Base-by-base conservation (phyloP, 1,139 yeast species). In the Candida pseudoviswanathii region DNA sequence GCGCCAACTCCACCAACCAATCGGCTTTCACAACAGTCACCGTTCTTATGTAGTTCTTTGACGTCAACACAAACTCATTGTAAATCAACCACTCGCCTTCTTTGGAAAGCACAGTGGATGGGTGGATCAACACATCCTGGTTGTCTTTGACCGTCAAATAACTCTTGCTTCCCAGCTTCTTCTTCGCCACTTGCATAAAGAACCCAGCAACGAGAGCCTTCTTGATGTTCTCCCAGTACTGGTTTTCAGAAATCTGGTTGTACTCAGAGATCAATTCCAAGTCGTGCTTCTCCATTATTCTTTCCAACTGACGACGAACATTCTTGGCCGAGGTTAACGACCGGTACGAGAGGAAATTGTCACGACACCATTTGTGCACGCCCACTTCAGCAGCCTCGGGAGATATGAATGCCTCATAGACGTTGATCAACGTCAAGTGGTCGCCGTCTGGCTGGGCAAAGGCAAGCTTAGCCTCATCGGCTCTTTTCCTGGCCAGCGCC, bases 121-220 rank as follows among this genome's bases (percentile, higher is more conserved):
- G 99, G 66, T 94, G 99, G 40, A 94, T 78, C 59, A 91, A 72
- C 11, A 94, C 99, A 54, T 92, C 98, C 71, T 94, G 99, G 67
- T 92, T 91, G 68, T 94, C 99, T 70, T 91, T 91, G 47, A 92
- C 87, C 0, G 99, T 94, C 58, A 88, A 79, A 67, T 86, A 94
- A 24, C 86, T 91, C 61, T 75, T 75, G 63, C 82, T 85, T 41
- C 87, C 86, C 51, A 86, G 80, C 66, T 81, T 85, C 70, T 81
- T 85, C 73, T 92, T 92, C 41, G 98, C 99, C 47, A 89, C 97
- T 73, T 94, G 99, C 98, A 94, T 92, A 75, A 94, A 94, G 67
- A 91, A 92, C 2, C 99, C 99, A n/a, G 91, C 83, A 6, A 90
- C 81, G 50, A 94, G 73, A 0, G 99, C 97, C 67, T 87, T 86